Conservation (phyloP, 2,329 filamentous ascomycete genomes). For the Tolypocladium capitatum region DNA sequence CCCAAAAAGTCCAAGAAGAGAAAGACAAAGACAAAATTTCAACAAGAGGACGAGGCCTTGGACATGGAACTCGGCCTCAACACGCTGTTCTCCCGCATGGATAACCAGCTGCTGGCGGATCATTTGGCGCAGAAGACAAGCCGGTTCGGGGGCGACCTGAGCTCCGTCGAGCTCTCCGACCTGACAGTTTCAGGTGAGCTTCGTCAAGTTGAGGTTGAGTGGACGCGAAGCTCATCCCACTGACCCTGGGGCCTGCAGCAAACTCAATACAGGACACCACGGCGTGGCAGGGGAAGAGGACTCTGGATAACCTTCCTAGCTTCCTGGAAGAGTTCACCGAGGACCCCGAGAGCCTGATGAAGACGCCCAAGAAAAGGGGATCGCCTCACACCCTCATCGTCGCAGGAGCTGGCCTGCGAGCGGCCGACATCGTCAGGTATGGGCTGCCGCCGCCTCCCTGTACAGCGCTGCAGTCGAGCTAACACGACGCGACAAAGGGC, state of each 20-base stretch:
- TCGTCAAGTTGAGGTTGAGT: not conserved
- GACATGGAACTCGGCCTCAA: slow-evolving; percentile 67
- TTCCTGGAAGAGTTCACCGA: slow-evolving; percentile 60
- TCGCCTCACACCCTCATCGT: slow-evolving; percentile 79
- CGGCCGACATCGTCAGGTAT: slow-evolving; percentile 69
- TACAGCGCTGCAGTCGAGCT: not conserved
- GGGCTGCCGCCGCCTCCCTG: not conserved
- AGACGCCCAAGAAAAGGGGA: slow-evolving; percentile 55
- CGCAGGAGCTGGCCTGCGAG: slow-evolving; percentile 70
- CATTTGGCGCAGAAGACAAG: slow-evolving; percentile 69
- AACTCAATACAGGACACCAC: slow-evolving; percentile 69
- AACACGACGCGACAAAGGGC: slow-evolving; percentile 32
- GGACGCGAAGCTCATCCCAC: not conserved
- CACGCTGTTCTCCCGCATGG: slow-evolving; percentile 68
- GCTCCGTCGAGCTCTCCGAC: slow-evolving; percentile 72
- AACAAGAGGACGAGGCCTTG: slow-evolving; percentile 40
- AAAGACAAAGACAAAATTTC: slow-evolving; percentile 38
- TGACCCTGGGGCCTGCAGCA: slow-evolving; percentile 30
- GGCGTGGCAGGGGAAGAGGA: slow-evolving; percentile 53
- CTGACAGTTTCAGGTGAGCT: slow-evolving; percentile 60
- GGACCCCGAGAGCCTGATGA: slow-evolving; percentile 44
- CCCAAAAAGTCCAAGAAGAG: slow-evolving; percentile 37
- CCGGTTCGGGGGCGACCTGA: slow-evolving; percentile 69
- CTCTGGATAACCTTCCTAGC: slow-evolving; percentile 57
- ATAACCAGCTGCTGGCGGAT: slow-evolving; percentile 70